Base-by-base conservation (phyloP, 768 basidiomycete genomes). In the Pleurotus tuoliensis region DNA sequence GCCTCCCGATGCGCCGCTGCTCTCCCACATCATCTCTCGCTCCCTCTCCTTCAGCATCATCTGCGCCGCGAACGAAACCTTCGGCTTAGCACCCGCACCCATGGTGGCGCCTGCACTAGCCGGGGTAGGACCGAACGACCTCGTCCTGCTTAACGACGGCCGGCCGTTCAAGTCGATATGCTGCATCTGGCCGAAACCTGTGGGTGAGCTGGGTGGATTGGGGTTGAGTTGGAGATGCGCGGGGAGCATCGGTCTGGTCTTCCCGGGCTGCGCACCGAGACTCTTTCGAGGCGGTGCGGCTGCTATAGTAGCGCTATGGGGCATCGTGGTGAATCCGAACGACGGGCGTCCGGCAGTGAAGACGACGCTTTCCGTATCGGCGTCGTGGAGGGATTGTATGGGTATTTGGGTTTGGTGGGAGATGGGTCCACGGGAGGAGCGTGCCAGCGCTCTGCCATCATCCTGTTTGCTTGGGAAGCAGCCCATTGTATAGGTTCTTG, bases 401-500 rank as follows among this genome's bases (percentile, higher is more conserved):
- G 51, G 51, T 24, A 27, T 27, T 53, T 53, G 51, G 3, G 51
- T 53, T 24, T 53, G 51, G 37, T 53, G 51, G 11, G 51, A 53
- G 51, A 53, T 53, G 51, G 30, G 30, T 11, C 30, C 30, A 34
- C 30, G 30, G 30, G 51, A 53, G 51, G 51, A 53, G 51, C 51
- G 51, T 16, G 20, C 51, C 51, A 53, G 51, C 51, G 51, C 51
- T 53, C 51, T 53, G 51, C 51, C 51, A 53, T 53, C 51, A 30
- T 53, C 30, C 27, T 53, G 51, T 53, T 53, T 53, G 51, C 51
- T 53, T 24, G 51, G 51, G 51, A 53, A 53, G 51, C 51, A 53
- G 51, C 51, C 51, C 51, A 53, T 53, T 53, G 15, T 5, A 16
- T 39, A 12, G 13, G 13, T 41, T 15, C 20, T 47, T 25, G 38